These are phyloP conservation scores for Cercospora janseana DNA, from an alignment of 2,329 filamentous ascomycete species.

Conservation along the genomic window DNA sequence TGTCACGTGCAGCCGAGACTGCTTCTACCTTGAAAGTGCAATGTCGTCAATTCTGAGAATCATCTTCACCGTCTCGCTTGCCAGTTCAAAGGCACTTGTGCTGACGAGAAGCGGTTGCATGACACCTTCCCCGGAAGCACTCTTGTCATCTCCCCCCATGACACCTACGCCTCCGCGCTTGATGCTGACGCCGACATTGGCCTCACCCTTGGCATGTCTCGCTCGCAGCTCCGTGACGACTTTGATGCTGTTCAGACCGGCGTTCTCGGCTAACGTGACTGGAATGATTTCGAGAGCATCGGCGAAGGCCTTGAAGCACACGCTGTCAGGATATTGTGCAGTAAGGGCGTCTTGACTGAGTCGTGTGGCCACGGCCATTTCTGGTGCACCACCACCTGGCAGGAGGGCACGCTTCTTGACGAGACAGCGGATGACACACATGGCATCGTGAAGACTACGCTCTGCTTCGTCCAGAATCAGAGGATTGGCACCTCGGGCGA, in stretches of 20 bases:
- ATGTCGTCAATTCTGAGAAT: slow-evolving; percentile 69
- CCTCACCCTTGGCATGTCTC: slow-evolving; percentile 90
- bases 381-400: slow-evolving; percentile 90
- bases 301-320: slow-evolving; percentile 99
- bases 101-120: slow-evolving; percentile 93
- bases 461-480: slow-evolving; percentile 96
- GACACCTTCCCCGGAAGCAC: slow-evolving; percentile 58
- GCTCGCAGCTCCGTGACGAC: slow-evolving; percentile 95
- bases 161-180: slow-evolving; percentile 95
- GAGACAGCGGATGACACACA: slow-evolving; percentile 93
- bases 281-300: slow-evolving; percentile 97
- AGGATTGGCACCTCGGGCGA: slow-evolving; percentile 89
- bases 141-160: slow-evolving; percentile 62
- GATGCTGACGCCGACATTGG: slow-evolving; percentile 96
- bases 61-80: slow-evolving; percentile 98
- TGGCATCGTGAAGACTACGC: slow-evolving; percentile 92
- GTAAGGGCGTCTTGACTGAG: slow-evolving; percentile 78
- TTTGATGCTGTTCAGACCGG: slow-evolving; percentile 96
- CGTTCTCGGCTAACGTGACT: slow-evolving; percentile 94
- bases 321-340: slow-evolving; percentile 86
- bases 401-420: slow-evolving; percentile 99
- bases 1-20: no score
- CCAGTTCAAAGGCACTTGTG: slow-evolving; percentile 95
- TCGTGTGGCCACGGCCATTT: slow-evolving; percentile 91
- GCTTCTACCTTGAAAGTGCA: slow-evolving; percentile 48